A percentile compares a stretch with the other conserved stretches of the same genome.
These are phyloP conservation scores for Termitomyces sp. DNA, from an alignment of 768 basidiomycete genomes.

Conservation along the genomic window DNA sequence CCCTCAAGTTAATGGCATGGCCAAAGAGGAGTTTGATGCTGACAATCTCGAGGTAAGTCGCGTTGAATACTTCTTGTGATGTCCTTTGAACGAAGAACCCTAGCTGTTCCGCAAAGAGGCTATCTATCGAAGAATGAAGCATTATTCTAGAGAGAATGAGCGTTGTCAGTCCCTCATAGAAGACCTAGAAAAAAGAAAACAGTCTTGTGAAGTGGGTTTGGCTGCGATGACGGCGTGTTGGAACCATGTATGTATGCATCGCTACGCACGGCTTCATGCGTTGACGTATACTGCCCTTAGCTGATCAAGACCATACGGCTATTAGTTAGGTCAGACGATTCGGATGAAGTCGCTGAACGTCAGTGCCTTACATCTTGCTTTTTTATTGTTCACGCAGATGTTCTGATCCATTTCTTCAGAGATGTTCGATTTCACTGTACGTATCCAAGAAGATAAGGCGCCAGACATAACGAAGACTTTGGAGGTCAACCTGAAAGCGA, in stretches of 20 bases:
- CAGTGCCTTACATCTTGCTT: constrained; percentile 37
- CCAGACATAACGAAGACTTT: constrained; percentile 42
- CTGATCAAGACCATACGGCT: constrained; percentile 64
- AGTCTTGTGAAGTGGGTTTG: constrained; percentile 65
- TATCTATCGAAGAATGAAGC: constrained; percentile 79
- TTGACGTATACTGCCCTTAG: constrained; percentile 29
- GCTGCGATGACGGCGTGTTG: constrained; percentile 78
- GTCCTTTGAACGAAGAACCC: constrained; percentile 15
- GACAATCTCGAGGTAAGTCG: constrained; percentile 63
- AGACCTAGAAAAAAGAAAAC: constrained; percentile 64
- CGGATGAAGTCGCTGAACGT: constrained; percentile 37
- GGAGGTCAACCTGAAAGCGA: constrained; percentile 53
- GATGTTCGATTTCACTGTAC: constrained; percentile 44
- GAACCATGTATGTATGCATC: constrained; percentile 54
- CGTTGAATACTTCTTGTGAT: constrained; percentile 14
- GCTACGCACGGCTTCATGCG: constrained; percentile 5
- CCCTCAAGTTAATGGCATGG: constrained; percentile 51
- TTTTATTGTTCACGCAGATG: constrained; percentile 1
- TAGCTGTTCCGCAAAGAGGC: constrained; percentile 88
- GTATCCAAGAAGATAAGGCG: constrained; percentile 33
- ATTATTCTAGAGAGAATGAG: constrained; percentile 75
- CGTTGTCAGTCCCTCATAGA: constrained; percentile 58
- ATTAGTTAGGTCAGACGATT: constrained; percentile 50
- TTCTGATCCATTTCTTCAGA: constrained; percentile 26
- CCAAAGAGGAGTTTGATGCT: constrained; percentile 43